Evolutionary conservation across 202 grass and related monocot genomes (phyloP).

Genomic region (Zizania palustris): DNA sequence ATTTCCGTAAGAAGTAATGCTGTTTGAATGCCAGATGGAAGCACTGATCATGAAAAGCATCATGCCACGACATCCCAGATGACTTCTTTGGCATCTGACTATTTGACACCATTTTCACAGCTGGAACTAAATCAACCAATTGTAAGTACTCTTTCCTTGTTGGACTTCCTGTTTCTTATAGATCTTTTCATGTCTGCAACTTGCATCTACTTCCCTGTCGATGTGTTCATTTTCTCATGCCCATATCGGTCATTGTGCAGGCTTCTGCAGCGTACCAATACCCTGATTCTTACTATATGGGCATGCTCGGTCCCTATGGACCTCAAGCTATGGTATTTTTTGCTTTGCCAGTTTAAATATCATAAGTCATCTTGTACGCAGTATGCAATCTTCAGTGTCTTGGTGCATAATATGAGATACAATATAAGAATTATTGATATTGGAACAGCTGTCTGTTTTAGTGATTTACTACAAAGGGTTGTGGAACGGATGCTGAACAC

Average conservation of each 20-base stretch:
- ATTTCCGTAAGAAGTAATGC: not conserved
- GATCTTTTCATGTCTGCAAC: conserved; percentile 10
- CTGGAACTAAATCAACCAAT: conserved; percentile 89
- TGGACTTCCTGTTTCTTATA: not conserved
- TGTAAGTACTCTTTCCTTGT: conserved; percentile 47
- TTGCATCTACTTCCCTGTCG: not conserved
- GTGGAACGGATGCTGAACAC: not conserved
- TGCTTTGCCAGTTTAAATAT: conserved; percentile 35
- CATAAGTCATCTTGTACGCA: not conserved
- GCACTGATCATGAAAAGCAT: conserved; percentile 53
- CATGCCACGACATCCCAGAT: conserved; percentile 59
- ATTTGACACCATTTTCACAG: conserved; percentile 74
- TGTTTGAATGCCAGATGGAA: conserved; percentile 53
- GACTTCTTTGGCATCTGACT: conserved; percentile 62
- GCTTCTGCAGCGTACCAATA: conserved; percentile 76
- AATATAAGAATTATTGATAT: conserved; percentile 1
- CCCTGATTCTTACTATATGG: conserved; percentile 76
- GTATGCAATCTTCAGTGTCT: not conserved
- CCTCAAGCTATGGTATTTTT: conserved; percentile 71
- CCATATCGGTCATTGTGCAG: conserved; percentile 52
- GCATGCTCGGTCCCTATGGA: conserved; percentile 71
- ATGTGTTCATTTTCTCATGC: conserved; percentile 19
- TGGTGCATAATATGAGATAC: not conserved
- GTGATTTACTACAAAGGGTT: not conserved
- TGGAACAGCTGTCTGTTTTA: conserved; percentile 1